Base-by-base conservation (phyloP, 768 basidiomycete genomes). In the Leccinum subtestaceum region DNA sequence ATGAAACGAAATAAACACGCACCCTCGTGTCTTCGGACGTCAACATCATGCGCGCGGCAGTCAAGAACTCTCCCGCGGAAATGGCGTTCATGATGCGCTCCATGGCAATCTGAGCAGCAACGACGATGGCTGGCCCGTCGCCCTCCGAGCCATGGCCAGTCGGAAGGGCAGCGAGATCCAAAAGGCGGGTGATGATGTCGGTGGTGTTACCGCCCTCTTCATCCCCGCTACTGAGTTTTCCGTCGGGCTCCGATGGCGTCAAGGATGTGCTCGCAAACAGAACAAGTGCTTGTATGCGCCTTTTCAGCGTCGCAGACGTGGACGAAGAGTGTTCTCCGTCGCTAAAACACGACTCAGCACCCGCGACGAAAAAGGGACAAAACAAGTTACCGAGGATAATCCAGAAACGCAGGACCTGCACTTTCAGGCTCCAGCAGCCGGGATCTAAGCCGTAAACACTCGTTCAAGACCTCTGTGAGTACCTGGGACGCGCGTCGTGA, bases 21-120 rank as follows among this genome's bases (percentile, higher is more conserved):
- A 91, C 90, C 68, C 74, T 74, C 27, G 69, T 56, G 45, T 88
- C 81, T 2, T 78, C 76, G 4, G 81, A 84, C 29, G 78, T 72
- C 12, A 91, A 65, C 74, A 91, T 85, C 2, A 77, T 73, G 19
- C 81, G 57, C 5, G 84, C 74, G 5, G 88, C 80, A 27, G 71
- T 66, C 54, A 91, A 74, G 73, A 96, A 95, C 63, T 88, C 83
- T 31, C 75, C 70, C 2, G 87, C 93, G 8, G 88, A 81, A 75
- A 95, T 86, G 46, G 85, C 80, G 23, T 72, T 77, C 53, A 93
- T 79, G 2, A 83, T 75, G 49, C 77, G 80, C 15, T 74, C 78
- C 52, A 92, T 73, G 4, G 84, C 79, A 17, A 70, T 63, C 27
- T 83, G 80, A 23, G 87, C 82, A 15, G 76, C 76, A 17, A 74